phyloP scores from a whole-genome alignment of 768 basidiomycete genomes.

The Mrakia frigida region DNA sequence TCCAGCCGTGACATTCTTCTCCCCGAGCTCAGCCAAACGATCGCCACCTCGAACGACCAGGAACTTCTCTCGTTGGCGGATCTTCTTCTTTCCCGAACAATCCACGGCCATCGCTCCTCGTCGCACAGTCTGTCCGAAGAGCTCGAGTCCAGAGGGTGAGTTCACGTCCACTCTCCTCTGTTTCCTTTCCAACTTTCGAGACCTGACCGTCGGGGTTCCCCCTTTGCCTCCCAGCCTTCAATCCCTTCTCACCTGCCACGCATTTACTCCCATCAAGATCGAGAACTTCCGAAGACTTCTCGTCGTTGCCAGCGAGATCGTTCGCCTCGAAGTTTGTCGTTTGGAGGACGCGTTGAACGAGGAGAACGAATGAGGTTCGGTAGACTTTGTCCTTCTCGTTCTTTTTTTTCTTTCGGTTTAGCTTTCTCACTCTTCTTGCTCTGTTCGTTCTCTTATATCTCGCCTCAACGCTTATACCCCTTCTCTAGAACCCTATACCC shows the following conservation, averaged over 20 bases:
- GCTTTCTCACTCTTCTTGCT: no score
- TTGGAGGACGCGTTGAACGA: neutral
- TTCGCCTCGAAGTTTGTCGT: neutral
- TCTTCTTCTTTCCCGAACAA: neutral
- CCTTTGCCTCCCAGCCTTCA: neutral
- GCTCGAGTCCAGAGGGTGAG: slow-evolving; percentile 3
- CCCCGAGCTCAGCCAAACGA: neutral
- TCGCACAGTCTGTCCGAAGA: neutral
- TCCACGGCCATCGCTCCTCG: neutral
- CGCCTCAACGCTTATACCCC: no score
- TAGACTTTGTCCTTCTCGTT: neutral
- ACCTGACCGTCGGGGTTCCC: no score
- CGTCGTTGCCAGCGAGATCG: slow-evolving; percentile 9
- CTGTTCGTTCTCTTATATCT: no score
- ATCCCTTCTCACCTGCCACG: neutral
- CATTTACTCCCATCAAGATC: neutral
- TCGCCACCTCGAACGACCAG: neutral
- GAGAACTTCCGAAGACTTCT: neutral
- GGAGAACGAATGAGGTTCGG: neutral
- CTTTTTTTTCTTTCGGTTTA: no score
- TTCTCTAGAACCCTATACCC: no score
- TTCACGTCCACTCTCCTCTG: neutral
- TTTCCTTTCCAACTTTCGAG: no score
- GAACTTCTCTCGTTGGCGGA: neutral
- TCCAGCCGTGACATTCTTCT: neutral